Evolutionary conservation across 306 rosid genomes (phyloP).

Genomic region (Acmispon strigosus): DNA sequence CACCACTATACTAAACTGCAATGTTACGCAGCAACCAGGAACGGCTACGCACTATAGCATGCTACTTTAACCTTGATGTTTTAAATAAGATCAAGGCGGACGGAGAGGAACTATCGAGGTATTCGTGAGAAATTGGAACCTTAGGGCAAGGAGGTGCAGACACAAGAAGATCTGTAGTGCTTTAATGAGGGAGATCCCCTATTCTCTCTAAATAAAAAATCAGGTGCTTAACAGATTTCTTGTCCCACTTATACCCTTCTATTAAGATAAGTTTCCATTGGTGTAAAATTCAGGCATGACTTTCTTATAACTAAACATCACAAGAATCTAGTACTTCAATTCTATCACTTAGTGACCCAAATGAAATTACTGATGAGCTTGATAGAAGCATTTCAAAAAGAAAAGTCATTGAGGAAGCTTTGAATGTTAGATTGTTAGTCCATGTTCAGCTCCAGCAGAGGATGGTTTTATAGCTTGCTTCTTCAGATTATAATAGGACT

Average conservation of each 20-base stretch:
- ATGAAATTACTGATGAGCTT: background rate
- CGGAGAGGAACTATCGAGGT: too few relatives aligned
- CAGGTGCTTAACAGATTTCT: too few relatives aligned
- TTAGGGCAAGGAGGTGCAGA: too few relatives aligned
- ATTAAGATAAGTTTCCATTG: background rate
- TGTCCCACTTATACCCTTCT: background rate
- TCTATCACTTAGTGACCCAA: background rate
- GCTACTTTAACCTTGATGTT: too few relatives aligned
- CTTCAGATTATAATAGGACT: background rate
- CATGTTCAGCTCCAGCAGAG: background rate
- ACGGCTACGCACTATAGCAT: too few relatives aligned
- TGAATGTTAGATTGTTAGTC: background rate
- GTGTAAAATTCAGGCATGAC: background rate
- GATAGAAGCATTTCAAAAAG: background rate
- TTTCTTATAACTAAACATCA: background rate
- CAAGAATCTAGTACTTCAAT: background rate
- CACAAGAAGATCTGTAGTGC: too few relatives aligned
- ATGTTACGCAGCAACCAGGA: too few relatives aligned
- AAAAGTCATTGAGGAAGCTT: background rate
- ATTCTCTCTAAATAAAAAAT: too few relatives aligned
- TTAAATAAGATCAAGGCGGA: too few relatives aligned
- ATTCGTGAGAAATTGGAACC: too few relatives aligned
- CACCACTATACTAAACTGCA: too few relatives aligned
- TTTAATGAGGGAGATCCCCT: too few relatives aligned
- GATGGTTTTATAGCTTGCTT: background rate